Conservation (phyloP, 805 yeast species). For the Grigorovia yakushimaensis region DNA sequence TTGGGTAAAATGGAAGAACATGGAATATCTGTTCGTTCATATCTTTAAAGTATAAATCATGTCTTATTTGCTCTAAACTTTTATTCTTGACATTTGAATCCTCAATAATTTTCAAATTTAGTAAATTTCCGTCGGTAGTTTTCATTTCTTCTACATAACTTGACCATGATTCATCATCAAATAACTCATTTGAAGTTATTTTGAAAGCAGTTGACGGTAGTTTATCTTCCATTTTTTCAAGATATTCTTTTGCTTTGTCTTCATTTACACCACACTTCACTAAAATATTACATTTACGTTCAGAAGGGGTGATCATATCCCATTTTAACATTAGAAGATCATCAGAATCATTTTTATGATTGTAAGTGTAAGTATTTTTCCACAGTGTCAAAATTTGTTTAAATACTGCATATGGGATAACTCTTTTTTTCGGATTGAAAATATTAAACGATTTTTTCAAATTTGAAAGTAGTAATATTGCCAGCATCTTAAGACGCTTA, state of each 20-base stretch:
- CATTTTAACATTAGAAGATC: conserved; percentile 23
- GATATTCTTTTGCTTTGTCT: conserved; percentile 22
- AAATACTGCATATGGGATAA: conserved; percentile 33
- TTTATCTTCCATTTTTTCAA: conserved; percentile 29
- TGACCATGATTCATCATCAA: background rate
- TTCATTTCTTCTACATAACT: background rate
- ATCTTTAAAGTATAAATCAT: conserved; percentile 25
- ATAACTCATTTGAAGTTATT: background rate
- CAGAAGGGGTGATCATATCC: conserved; percentile 22
- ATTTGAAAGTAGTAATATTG: conserved; percentile 16
- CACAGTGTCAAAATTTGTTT: conserved; percentile 39
- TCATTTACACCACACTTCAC: conserved; percentile 23
- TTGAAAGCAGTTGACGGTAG: conserved; percentile 12
- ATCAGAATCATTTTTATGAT: conserved; percentile 1
- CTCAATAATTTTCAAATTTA: conserved; percentile 3
- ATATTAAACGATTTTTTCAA: conserved; percentile 13
- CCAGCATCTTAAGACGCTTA: conserved; percentile 15
- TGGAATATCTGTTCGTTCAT: conserved; percentile 36
- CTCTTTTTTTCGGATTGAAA: conserved; percentile 19
- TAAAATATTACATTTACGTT: conserved; percentile 16
- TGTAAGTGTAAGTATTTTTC: conserved; percentile 34
- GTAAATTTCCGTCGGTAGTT: background rate
- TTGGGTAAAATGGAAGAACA: conserved; percentile 37
- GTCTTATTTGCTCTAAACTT: conserved; percentile 30
- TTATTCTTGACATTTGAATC: background rate